Conservation (phyloP, 441 rosid species). For the Cnidoscolus chayamansa region DNA sequence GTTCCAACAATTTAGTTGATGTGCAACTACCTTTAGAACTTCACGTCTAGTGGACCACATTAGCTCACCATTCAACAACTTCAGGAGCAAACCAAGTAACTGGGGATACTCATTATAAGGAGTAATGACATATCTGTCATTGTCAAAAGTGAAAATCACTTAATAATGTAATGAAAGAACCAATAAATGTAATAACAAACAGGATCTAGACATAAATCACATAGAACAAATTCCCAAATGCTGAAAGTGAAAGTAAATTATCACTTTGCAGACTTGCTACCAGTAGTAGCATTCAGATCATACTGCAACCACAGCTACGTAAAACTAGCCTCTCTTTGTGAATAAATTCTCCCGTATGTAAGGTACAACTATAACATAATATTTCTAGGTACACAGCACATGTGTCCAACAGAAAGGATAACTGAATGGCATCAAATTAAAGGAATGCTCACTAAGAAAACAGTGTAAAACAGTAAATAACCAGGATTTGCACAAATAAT, state of each 20-base stretch:
- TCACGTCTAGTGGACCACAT: constrained; percentile 98
- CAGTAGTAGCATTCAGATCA: background rate
- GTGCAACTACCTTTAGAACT: constrained; percentile 80
- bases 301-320: background rate
- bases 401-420: background rate
- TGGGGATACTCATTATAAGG: constrained; percentile 93
- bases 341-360: background rate
- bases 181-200: background rate
- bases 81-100: constrained; percentile 92
- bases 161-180: background rate
- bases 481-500: too few relatives aligned
- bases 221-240: background rate
- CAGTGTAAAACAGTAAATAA: too few relatives aligned
- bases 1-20: constrained; percentile 19
- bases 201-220: background rate
- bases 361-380: background rate
- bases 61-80: constrained; percentile 94
- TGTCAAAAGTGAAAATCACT: background rate
- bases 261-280: background rate
- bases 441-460: too few relatives aligned
- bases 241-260: background rate
- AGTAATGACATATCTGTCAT: constrained; percentile 85
- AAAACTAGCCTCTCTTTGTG: background rate
- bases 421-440: background rate
- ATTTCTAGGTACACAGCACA: background rate